Base-by-base conservation (phyloP, 305 asterid genomes). In the Fraxinus xanthoxyloides region DNA sequence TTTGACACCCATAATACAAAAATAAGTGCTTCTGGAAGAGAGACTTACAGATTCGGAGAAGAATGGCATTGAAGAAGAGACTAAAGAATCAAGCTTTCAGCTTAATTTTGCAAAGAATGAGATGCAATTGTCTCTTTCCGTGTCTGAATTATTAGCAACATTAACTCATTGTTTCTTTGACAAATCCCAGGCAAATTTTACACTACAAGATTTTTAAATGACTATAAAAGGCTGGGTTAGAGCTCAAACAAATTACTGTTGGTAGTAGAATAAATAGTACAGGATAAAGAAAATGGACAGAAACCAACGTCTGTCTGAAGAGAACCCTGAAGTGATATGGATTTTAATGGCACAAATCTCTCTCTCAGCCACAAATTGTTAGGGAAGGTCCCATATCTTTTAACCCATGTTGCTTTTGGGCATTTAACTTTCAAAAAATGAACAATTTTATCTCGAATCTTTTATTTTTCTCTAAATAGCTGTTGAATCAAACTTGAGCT, bases 171-270 rank as follows among this genome's bases (percentile, higher is more conserved):
- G 48, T 83, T 74, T 84, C 87, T 81, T 89, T 82, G 87, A 83
- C 87, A 87, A 88, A 79, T 79, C 87, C 88, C 87, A 85, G 87
- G 83, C 77, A 75, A 83, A 81, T 79, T 13, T 69, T 69, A 28
- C 82, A 5, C 38, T 28, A 19, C 19, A 15, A 72, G 51, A 81
- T 46, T 70, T 31, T 28, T 78, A 76, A 80, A 77, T 31, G 43
- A 32, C 4, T 32, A 17, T 4, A 31, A 32, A 72, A 78, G 73
- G 65, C 73, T 56, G 63, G 73, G 79, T 40, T 79, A 4, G 59
- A 59, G 75, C 38, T 7, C 17, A 82, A 56, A 74, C 82, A 84
- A 84, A 74, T 51, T 38, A 75, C 79, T 51, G 81, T 51, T 35
- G 86, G 48, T 15, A 46, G 81, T n/a, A 61, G 70, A 72, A 34